phyloP scores from a whole-genome alignment of 257 asterid species.

The Pogostemon cablin region DNA sequence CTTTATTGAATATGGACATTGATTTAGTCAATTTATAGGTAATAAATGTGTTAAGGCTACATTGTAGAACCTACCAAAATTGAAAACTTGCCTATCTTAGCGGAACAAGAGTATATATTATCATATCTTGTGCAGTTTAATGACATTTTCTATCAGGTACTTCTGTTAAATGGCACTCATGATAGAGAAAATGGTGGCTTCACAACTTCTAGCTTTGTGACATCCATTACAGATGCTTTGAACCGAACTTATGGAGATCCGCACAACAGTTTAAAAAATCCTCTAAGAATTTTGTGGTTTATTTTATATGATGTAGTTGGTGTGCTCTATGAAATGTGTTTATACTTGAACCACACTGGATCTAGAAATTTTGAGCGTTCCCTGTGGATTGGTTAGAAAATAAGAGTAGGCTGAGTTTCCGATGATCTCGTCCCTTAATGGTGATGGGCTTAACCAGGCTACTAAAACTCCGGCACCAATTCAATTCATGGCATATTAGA shows the following conservation, averaged over 20 bases:
- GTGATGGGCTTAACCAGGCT: too few relatives aligned
- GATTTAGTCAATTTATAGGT: too few relatives aligned
- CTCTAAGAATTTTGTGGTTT: slow-evolving; percentile 53
- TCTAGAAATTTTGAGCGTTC: too few relatives aligned
- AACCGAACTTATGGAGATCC: slow-evolving; percentile 84
- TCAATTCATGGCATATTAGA: too few relatives aligned
- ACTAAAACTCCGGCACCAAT: too few relatives aligned
- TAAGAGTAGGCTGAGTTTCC: too few relatives aligned
- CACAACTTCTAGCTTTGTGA: slow-evolving; percentile 85
- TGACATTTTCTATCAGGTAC: slow-evolving; percentile 57
- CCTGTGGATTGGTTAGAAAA: too few relatives aligned
- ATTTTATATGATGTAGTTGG: not conserved
- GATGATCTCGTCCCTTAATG: too few relatives aligned
- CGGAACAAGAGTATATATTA: not conserved
- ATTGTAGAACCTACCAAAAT: too few relatives aligned
- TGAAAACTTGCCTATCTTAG: too few relatives aligned
- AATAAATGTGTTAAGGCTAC: too few relatives aligned
- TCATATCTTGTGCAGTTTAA: slow-evolving; percentile 10
- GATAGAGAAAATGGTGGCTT: slow-evolving; percentile 91
- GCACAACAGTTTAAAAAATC: slow-evolving; percentile 60
- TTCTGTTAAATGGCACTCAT: slow-evolving; percentile 80
- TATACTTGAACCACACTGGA: not conserved
- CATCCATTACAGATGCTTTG: slow-evolving; percentile 87
- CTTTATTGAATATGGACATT: too few relatives aligned
- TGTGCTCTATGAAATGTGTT: not conserved